Percentiles rank a stretch among this genome's conserved stretches.
Conservation (phyloP, 305 asterid species). For the Rubia peregrina region DNA sequence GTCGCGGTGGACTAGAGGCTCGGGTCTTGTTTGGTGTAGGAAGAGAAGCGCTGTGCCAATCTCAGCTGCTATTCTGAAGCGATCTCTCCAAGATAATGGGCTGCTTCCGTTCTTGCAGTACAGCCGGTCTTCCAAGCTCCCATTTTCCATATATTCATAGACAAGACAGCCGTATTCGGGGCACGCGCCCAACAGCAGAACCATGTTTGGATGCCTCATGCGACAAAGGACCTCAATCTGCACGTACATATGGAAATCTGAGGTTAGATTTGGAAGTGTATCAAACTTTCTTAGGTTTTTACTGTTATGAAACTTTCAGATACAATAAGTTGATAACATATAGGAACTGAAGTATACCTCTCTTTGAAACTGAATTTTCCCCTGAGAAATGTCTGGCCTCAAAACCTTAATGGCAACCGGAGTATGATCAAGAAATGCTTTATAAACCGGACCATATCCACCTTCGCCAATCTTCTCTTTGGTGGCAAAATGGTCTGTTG, state of each 20-base stretch:
- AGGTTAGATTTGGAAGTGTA: neutral
- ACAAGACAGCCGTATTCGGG: constrained; percentile 81
- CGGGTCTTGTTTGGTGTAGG: constrained; percentile 71
- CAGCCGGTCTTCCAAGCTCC: constrained; percentile 81
- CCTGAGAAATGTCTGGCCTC: constrained; percentile 39
- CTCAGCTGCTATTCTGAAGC: constrained; percentile 75
- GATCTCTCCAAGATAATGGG: constrained; percentile 57
- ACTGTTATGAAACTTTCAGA: too few species aligned
- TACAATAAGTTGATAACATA: neutral
- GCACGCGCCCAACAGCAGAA: constrained; percentile 82
- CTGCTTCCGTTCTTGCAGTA: constrained; percentile 42
- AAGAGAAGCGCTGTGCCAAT: constrained; percentile 75
- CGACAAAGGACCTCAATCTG: constrained; percentile 78
- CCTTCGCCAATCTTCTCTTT: constrained; percentile 42
- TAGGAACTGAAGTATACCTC: constrained; percentile 39
- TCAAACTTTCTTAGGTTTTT: neutral
- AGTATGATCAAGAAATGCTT: constrained; percentile 35
- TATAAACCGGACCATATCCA: constrained; percentile 44
- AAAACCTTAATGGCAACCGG: constrained; percentile 42
- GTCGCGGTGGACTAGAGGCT: constrained; percentile 90
- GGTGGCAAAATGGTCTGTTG: constrained; percentile 31
- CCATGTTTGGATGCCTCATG: constrained; percentile 89
- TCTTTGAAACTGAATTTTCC: constrained; percentile 67
- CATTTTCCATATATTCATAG: constrained; percentile 74
- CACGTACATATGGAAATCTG: neutral